phyloP scores from a whole-genome alignment of 768 basidiomycete species.

The Tubosaeta sp. region DNA sequence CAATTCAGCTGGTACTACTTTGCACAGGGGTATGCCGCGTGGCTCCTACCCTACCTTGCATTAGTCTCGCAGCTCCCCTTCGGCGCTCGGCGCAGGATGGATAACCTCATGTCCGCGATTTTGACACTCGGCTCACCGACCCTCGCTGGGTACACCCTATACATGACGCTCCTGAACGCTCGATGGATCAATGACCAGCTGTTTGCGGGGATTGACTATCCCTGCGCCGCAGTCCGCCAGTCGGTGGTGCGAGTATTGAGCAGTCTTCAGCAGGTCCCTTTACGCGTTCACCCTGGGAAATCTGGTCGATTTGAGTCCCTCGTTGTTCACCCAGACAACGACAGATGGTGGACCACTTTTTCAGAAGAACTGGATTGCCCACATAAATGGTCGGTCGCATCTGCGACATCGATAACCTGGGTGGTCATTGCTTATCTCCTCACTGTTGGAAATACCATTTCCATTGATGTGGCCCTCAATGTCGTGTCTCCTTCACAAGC shows the following conservation, averaged over 20 bases:
- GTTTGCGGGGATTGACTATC: not conserved
- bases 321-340: conserved; percentile 38
- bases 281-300: conserved; percentile 23
- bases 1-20: conserved; percentile 19
- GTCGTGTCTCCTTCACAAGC: conserved; percentile 18
- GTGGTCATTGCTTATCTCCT: conserved; percentile 39
- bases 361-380: conserved; percentile 33
- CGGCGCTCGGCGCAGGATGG: conserved; percentile 34
- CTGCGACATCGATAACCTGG: conserved; percentile 39
- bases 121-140: conserved; percentile 43
- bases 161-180: not conserved
- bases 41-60: conserved; percentile 48
- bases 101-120: conserved; percentile 41
- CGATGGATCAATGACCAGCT: conserved; percentile 13
- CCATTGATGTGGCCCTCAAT: conserved; percentile 9
- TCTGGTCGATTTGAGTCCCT: conserved; percentile 25
- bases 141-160: conserved; percentile 42
- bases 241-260: conserved; percentile 31
- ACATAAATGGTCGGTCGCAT: conserved; percentile 38
- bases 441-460: conserved; percentile 11
- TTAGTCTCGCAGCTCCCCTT: conserved; percentile 51
- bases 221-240: not conserved
- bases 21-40: conserved; percentile 37
- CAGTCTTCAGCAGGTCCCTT: conserved; percentile 33
- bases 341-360: conserved; percentile 38